These are phyloP conservation scores for Penicillium hordei DNA, from an alignment of 2,329 filamentous ascomycete species.

Conservation along the genomic window DNA sequence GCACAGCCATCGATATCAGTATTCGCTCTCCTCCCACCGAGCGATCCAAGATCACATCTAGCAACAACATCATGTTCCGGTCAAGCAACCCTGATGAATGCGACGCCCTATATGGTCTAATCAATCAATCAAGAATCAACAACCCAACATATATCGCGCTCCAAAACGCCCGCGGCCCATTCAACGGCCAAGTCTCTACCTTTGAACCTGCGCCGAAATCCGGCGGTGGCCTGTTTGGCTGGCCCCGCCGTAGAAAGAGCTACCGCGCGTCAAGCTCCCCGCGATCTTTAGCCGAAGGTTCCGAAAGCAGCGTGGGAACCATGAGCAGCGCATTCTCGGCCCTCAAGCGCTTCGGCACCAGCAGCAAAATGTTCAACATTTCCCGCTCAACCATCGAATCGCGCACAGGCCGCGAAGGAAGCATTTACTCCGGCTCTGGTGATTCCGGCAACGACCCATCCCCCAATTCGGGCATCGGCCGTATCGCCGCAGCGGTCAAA, in stretches of 20 bases:
- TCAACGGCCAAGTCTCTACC: constrained; percentile 53
- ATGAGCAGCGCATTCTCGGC: constrained; percentile 77
- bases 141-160: constrained; percentile 84
- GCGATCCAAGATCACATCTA: constrained; percentile 67
- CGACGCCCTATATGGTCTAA: constrained; percentile 76
- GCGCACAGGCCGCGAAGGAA: constrained; percentile 53
- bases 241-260: constrained; percentile 54
- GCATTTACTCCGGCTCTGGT: constrained; percentile 60
- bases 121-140: constrained; percentile 86
- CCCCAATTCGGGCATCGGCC: constrained; percentile 59
- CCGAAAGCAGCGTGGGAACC: constrained; percentile 72
- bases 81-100: constrained; percentile 75
- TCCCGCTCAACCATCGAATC: constrained; percentile 71
- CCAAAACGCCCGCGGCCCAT: constrained; percentile 65
- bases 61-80: constrained; percentile 88
- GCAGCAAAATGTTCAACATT: constrained; percentile 77
- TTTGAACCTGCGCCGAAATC: constrained; percentile 49
- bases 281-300: constrained; percentile 59
- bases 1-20: constrained; percentile 89
- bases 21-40: constrained; percentile 80
- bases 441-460: constrained; percentile 49
- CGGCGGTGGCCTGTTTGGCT: constrained; percentile 47
- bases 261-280: constrained; percentile 59
- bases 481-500: constrained; percentile 48
- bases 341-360: constrained; percentile 71